Evolutionary conservation across 2,329 filamentous ascomycete species (phyloP), one percentile per base, ranked within the genome.

Genomic region (Arachnomyces sp.): DNA sequence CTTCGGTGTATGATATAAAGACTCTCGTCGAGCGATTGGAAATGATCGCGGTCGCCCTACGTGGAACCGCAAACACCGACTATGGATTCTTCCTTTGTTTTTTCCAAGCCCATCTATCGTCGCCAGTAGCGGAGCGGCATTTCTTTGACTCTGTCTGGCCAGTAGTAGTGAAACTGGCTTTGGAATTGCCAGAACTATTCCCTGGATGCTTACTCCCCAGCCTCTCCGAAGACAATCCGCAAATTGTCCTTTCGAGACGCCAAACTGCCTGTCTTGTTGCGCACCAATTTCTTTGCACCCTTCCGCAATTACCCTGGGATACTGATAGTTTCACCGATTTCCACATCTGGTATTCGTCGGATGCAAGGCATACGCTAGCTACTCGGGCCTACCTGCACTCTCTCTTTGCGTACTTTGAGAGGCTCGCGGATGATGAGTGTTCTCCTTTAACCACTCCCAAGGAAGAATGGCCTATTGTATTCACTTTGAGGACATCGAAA

Each of bases 281-380:
- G 14, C 40, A 44, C 31, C 36, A 46, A 34, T 46, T 46, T 30
- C 28, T 46, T 8, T 46, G 39, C 38, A 39, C 41, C 16, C 28
- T 48, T 5, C 43, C 30, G 2, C 8, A 2, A 11, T 43, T 39
- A 13, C 41, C 30, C 11, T 48, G 47, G 45, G 11, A 28, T 12
- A 40, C 35, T 12, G 37, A 49, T 25, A 39, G 37, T 14, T 45
- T 38, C 25, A 13, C 21, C 12, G 43, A 46, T n/a, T 38, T 44
- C 36, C 21, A 17, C 12, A 42, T 39, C 15, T 47, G 38, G 38
- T 45, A 47, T 25, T 43, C 39, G 6, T 38, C 34, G 21, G 21
- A 25, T 5, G n/a, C 25, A 11, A 45, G 21, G 15, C 36, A 41
- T n/a, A 18, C 31, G 9, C 39, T 28, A 17, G 40, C 45, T 25